Evolutionary conservation across 352 stramenopile genomes (phyloP).

Genomic region (Aphanomyces astaci): DNA sequence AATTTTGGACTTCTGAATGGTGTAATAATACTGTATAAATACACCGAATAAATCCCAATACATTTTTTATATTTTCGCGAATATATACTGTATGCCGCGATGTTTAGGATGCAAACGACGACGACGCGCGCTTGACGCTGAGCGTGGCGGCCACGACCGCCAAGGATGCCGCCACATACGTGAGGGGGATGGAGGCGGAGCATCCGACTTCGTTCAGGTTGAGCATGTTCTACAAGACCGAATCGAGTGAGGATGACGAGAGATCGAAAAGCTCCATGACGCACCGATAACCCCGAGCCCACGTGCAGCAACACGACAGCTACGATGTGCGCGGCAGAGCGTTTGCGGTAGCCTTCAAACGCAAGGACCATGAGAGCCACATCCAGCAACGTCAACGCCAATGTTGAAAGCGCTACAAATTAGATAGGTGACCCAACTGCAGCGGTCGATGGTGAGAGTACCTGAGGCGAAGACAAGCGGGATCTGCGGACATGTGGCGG

Average conservation of each 20-base stretch:
- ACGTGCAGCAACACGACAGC: slow-evolving; percentile 64
- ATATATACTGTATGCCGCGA: too few species aligned
- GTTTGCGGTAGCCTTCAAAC: slow-evolving; percentile 73
- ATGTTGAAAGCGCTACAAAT: slow-evolving; percentile 48
- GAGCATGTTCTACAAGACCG: slow-evolving; percentile 10
- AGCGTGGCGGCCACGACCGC: slow-evolving; percentile 33
- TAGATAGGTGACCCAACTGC: too few species aligned
- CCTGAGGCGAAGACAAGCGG: slow-evolving; percentile 56
- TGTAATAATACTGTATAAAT: too few species aligned
- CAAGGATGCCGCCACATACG: slow-evolving; percentile 55
- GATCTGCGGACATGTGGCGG: slow-evolving; percentile 54
- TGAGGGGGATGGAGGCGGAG: slow-evolving; percentile 61
- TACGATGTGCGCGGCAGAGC: slow-evolving; percentile 36
- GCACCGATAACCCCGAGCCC: slow-evolving; percentile 62
- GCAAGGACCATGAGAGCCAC: slow-evolving; percentile 76
- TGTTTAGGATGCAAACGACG: slow-evolving; percentile 1
- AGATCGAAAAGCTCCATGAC: slow-evolving; percentile 1
- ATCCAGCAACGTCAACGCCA: slow-evolving; percentile 68
- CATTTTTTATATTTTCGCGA: not conserved
- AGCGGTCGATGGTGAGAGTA: slow-evolving; percentile 4
- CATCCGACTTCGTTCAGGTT: slow-evolving; percentile 76
- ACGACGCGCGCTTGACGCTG: slow-evolving; percentile 11
- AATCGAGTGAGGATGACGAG: not conserved
- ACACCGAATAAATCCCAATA: too few species aligned
- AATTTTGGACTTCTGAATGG: too few species aligned